Percentiles rank a stretch among this genome's conserved stretches.
Evolutionary conservation across 495 filamentous ascomycete species (phyloP).

Genomic region (Hypoxylon fragiforme): DNA sequence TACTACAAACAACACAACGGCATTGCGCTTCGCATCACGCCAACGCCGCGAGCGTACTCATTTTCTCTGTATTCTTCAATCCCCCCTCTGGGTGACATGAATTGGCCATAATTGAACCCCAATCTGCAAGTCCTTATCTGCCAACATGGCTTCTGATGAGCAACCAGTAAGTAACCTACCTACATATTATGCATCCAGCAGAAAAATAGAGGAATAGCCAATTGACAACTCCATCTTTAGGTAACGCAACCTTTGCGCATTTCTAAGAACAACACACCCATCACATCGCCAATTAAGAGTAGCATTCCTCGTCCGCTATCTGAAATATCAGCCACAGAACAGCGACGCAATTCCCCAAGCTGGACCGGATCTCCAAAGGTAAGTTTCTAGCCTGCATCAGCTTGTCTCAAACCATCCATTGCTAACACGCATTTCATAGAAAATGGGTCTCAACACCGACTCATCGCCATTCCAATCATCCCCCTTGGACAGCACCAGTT

Average conservation of each 20-base stretch:
- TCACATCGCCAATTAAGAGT: conserved; percentile 51
- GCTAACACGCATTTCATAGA: conserved; percentile 38
- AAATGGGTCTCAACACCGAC: conserved; percentile 62
- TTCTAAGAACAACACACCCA: conserved; percentile 52
- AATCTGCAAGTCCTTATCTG: conserved; percentile 1
- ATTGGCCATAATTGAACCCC: conserved; percentile 9
- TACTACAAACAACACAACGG: conserved; percentile 1
- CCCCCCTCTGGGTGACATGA: conserved; percentile 22
- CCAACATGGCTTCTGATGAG: conserved; percentile 45
- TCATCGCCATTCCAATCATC: conserved; percentile 78
- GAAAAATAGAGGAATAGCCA: conserved; percentile 7
- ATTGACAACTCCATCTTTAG: conserved; percentile 18
- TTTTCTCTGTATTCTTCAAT: conserved; percentile 10
- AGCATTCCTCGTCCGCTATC: conserved; percentile 57
- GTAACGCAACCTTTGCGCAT: conserved; percentile 59
- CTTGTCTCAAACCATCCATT: conserved; percentile 14
- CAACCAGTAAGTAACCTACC: conserved; percentile 41
- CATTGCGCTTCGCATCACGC: conserved; percentile 5
- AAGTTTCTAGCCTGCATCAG: conserved; percentile 31
- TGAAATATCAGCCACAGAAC: conserved; percentile 61
- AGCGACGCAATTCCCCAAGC: conserved; percentile 72
- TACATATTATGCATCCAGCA: neutral
- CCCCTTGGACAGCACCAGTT: conserved; percentile 64
- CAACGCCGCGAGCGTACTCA: conserved; percentile 3
- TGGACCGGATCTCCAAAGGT: conserved; percentile 71